Evolutionary conservation across 2,329 filamentous ascomycete genomes (phyloP), one percentile per base, ranked within the genome.

Genomic region (Clathrospora elynae): DNA sequence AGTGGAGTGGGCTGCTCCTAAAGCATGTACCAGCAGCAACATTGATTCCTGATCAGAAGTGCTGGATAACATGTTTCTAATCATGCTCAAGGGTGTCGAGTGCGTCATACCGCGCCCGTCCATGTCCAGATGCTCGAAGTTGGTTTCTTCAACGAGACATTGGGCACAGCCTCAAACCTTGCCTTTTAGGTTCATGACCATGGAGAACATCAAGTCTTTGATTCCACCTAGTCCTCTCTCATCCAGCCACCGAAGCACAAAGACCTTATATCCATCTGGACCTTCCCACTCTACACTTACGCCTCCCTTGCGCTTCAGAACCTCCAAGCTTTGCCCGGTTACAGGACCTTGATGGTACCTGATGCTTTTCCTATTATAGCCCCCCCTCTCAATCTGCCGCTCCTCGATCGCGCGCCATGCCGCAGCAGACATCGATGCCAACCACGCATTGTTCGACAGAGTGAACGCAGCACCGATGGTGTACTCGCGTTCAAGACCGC

Each of bases 191-290:
- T 85, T 82, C 64, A 86, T 89, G 81, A 93, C 90, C 1, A 88
- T 91, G 57, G 84, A 88, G 67, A 87, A 87, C 78, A 95, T 85
- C 59, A 95, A 71, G 51, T 85, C 78, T 11, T 80, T 79, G 19
- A 92, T 76, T 0, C 90, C 90, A 8, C 68, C 71, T 31, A 87
- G 76, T 0, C 86, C 86, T 38, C 78, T 78, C 5, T 71, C 73
- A 45, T 86, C 84, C 49, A 95, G 69, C 70, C 84, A 82, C 35
- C 78, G 76, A 42, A 95, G 71, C 49, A 92, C 84, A n/a, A 82
- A 79, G 5, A 89, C 74, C 44, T 87, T 78, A 66, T 90, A 95
- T 41, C 87, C 83, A 56, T 84, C 79, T 82, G 86, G 90, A 35
- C 87, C 83, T 57, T 85, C 82, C 86, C 87, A 95, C 10, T 75